Percentiles rank a stretch among this genome's conserved stretches.
Conservation (phyloP, 2,329 filamentous ascomycete species). For the Trichoderma simmonsii region DNA sequence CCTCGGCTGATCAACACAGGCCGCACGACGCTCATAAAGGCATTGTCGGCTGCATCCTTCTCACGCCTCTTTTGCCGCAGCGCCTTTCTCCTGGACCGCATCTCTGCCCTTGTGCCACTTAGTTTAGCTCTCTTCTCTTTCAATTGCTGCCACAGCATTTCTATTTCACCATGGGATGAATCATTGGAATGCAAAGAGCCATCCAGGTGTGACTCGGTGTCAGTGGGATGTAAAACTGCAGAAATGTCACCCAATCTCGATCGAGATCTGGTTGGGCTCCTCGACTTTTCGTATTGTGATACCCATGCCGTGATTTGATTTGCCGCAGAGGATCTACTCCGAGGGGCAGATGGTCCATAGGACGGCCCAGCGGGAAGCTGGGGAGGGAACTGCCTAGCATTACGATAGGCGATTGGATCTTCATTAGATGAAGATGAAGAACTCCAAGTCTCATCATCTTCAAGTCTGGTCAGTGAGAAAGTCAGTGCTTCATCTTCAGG, state of each 20-base stretch:
- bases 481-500: conserved; percentile 25
- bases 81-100: conserved; percentile 33
- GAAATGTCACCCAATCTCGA: conserved; percentile 16
- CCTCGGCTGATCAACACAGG: conserved; percentile 34
- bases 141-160: conserved; percentile 36
- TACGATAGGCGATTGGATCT: conserved; percentile 30
- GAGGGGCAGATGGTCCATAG: conserved; percentile 23
- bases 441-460: conserved; percentile 23
- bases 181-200: conserved; percentile 22
- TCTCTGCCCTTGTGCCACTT: conserved; percentile 29
- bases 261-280: conserved; percentile 24
- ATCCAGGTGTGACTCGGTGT: conserved; percentile 19
- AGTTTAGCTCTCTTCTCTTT: conserved; percentile 34
- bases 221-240: conserved; percentile 12
- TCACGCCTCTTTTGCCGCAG: conserved; percentile 32
- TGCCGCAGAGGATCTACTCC: conserved; percentile 30
- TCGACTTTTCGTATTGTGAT: conserved; percentile 31
- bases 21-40: conserved; percentile 39
- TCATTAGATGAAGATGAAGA: conserved; percentile 29
- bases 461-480: conserved; percentile 26
- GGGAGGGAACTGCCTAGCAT: conserved; percentile 33
- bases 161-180: conserved; percentile 32
- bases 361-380: conserved; percentile 29
- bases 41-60: conserved; percentile 39
- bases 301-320: conserved; percentile 36